phyloP scores from a whole-genome alignment of 805 yeast genomes.

The Diddensiella caesifluorescens region DNA sequence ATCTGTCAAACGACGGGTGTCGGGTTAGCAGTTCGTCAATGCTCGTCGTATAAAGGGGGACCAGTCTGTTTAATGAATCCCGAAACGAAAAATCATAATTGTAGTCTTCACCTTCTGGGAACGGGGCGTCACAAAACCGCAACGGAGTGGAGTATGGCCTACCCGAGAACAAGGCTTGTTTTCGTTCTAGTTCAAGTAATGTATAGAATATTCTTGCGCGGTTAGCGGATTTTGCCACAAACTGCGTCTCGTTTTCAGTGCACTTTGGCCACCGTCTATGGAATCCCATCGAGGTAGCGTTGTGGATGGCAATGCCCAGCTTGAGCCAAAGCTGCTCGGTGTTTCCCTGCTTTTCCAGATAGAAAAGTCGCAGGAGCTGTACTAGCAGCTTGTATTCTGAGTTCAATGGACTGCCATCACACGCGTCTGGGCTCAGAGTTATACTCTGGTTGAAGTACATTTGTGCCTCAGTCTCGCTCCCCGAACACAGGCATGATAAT shows the following conservation, averaged over 20 bases:
- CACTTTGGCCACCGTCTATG: constrained; percentile 19
- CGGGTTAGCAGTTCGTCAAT: constrained; percentile 12
- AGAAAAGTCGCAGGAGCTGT: constrained; percentile 12
- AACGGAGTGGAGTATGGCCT: constrained; percentile 13
- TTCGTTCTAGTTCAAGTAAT: constrained; percentile 13
- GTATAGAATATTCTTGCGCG: constrained; percentile 15
- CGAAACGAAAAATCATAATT: constrained; percentile 16
- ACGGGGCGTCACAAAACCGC: constrained; percentile 9
- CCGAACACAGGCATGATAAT: constrained; percentile 7
- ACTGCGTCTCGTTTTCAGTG: neutral
- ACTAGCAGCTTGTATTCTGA: constrained; percentile 9
- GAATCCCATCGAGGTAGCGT: constrained; percentile 41
- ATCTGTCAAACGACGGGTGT: constrained; percentile 2
- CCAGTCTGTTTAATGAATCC: constrained; percentile 14
- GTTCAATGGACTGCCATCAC: neutral
- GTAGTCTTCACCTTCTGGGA: constrained; percentile 5
- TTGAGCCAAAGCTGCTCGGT: constrained; percentile 35
- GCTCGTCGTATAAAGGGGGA: constrained; percentile 13
- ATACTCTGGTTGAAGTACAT: constrained; percentile 6
- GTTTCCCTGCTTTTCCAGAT: constrained; percentile 11
- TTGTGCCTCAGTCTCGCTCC: constrained; percentile 12
- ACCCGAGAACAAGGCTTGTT: constrained; percentile 14
- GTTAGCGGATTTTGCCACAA: neutral
- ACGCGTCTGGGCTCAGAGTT: constrained; percentile 1
- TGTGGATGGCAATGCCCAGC: constrained; percentile 39